Evolutionary conservation across 2,329 filamentous ascomycete genomes (phyloP), one percentile per base, ranked within the genome.

Genomic region (Microsporum canis): DNA sequence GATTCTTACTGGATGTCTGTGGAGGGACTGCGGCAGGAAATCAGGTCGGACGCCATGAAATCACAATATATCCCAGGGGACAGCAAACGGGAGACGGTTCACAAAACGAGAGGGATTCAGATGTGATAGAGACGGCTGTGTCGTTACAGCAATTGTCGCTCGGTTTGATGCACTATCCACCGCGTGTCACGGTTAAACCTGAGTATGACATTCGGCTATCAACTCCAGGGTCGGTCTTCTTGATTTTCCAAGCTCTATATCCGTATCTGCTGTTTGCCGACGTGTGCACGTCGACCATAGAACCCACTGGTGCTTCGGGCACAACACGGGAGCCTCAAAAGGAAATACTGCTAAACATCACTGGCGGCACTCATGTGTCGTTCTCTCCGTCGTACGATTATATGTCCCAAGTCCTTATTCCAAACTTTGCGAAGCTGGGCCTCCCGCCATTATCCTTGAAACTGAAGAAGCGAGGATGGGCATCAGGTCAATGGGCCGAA

Each of bases 231-330:
- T 80, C 78, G 17, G 76, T 82, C 3, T 80, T 78, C 55, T 72
- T 85, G 10, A 77, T 83, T 0, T 76, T 85, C 59, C 83, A 85
- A 68, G 82, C 83, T 3, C 71, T 85, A 2, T 77, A 85, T 43
- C 83, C 83, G 0, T 84, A 79, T 64, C 69, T 85, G 2, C 69
- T 85, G 1, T 79, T 82, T 69, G 69, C 71, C 36, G 70, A 67
- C 47, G 65, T 66, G 33, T 53, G 14, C 49, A 53, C 49, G 6
- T 27, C 27, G 49, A 53, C n/a, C 6, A 27, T 29, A 41, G 62
- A 61, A 33, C 27, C 59, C 27, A 27, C 64, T 53, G n/a, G 31
- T 17, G 14, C 7, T 55, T 55, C 23, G 14, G 33, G 36, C 33
- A 55, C 51, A n/a, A 6, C n/a, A 36, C 14, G n/a, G 29, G 6